Percentiles rank a stretch among this genome's conserved stretches.
phyloP scores from a whole-genome alignment of 1,139 yeast genomes.

The Candida buenavistaensis region DNA sequence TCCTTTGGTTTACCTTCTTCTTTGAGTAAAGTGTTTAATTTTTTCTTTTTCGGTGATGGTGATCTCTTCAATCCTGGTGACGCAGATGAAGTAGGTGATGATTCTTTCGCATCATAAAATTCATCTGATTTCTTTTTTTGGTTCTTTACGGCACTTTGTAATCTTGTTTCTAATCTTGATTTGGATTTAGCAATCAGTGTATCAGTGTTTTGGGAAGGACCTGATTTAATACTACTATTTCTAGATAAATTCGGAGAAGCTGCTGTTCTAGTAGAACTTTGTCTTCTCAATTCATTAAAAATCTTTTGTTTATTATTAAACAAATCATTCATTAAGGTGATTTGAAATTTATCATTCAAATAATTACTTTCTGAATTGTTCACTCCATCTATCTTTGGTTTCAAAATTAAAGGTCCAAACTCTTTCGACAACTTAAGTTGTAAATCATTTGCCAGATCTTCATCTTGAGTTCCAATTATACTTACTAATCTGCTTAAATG shows the following conservation, averaged over 20 bases:
- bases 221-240: constrained; percentile 8
- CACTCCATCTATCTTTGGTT: constrained; percentile 41
- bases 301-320: constrained; percentile 25
- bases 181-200: constrained; percentile 21
- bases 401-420: constrained; percentile 61
- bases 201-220: too few species aligned
- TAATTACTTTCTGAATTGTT: constrained; percentile 4
- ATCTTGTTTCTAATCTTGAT: constrained; percentile 31
- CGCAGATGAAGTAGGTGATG: constrained; percentile 17
- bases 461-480: constrained; percentile 51
- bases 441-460: constrained; percentile 40
- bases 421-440: constrained; percentile 58
- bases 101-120: constrained; percentile 7
- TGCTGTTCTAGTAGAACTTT: constrained; percentile 23
- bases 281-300: constrained; percentile 49
- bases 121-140: constrained; percentile 7
- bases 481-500: constrained; percentile 68
- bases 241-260: constrained; percentile 5
- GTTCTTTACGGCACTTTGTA: constrained; percentile 29
- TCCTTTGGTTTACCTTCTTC: constrained; percentile 11
- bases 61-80: constrained; percentile 30
- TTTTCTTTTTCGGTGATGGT: constrained; percentile 41
- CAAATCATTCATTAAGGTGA: constrained; percentile 60
- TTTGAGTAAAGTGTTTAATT: constrained; percentile 26
- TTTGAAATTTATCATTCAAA: constrained; percentile 57